Evolutionary conservation across 2,329 filamentous ascomycete genomes (phyloP), one percentile per base, ranked within the genome.

Genomic region (Fusarium pseudocircinatum): DNA sequence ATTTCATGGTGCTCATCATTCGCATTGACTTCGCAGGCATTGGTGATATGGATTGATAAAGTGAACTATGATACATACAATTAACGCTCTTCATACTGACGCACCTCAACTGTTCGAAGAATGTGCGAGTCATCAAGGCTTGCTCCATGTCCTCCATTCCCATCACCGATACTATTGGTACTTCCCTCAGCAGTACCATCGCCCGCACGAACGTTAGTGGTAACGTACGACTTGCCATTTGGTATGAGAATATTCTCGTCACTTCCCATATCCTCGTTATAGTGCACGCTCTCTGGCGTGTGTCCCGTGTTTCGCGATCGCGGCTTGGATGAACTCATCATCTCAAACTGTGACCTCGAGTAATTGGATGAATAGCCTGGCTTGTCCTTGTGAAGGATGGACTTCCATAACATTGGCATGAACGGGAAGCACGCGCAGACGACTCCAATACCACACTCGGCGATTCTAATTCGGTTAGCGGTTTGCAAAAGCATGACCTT

Each of bases 371-470:
- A 72, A 22, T 72, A 72, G 2, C 69, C 69, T 1, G 69, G 59
- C 6, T 72, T 72, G 2, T 73, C 59, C 4, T 70, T 72, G 22
- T 73, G 64, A 6, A 72, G 59, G 8, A 72, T 61, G 2, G 69
- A 72, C n/a, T 72, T 72, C 69, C 69, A 72, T 14, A 72, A 20
- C 69, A 72, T 72, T 2, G 69, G 69, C 54, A 72, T 58, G n/a
- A 72, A 72, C 1, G 69, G 69, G 24, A 72, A 72, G n/a, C 69
- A 72, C 3, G 69, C 69, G 6, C 69, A 72, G 15, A 70, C 69
- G 14, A 72, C 54, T 14, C 69, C 69, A 8, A 72, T 72, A 0
- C 69, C 69, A 12, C 69, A 72, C 40, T 72, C 69, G 4, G 69
- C 69, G 40, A 72, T 72, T 13, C 69, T 72, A 2, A 1, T 4